phyloP scores from a whole-genome alignment of 306 rosid genomes.

The Cucumis hystrix region DNA sequence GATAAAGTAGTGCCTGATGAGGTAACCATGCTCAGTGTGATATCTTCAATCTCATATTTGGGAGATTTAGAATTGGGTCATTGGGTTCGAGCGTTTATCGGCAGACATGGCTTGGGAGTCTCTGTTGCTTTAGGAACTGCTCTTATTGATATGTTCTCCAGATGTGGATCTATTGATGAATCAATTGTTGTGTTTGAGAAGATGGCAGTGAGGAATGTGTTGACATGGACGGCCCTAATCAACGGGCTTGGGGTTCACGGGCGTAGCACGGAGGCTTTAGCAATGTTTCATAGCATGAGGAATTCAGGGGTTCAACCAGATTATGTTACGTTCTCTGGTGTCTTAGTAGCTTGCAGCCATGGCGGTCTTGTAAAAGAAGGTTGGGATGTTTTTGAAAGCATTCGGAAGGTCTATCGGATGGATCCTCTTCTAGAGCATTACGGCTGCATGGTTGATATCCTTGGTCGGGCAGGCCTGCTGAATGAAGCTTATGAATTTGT shows the following conservation, averaged over 20 bases:
- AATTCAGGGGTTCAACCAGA: conserved; percentile 38
- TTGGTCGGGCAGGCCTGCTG: conserved; percentile 44
- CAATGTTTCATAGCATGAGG: conserved; percentile 26
- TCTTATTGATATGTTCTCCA: conserved; percentile 46
- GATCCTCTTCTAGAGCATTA: conserved; percentile 44
- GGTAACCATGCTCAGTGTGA: conserved; percentile 31
- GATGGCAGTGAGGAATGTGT: conserved; percentile 32
- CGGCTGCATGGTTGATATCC: conserved; percentile 57
- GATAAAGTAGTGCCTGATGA: conserved; percentile 20
- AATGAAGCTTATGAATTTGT: conserved; percentile 45
- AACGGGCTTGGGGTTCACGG: conserved; percentile 49
- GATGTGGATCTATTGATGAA: conserved; percentile 43
- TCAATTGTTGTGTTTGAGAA: conserved; percentile 31
- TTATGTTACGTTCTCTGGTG: conserved; percentile 15
- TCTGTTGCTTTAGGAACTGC: conserved; percentile 44
- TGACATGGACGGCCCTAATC: conserved; percentile 40
- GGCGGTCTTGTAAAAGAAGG: conserved; percentile 50
- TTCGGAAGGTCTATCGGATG: conserved; percentile 17
- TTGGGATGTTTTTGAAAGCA: conserved; percentile 23
- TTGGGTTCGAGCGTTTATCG: conserved; percentile 32
- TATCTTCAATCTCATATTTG: conserved; percentile 39
- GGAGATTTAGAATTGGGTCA: conserved; percentile 43
- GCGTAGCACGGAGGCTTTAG: conserved; percentile 30
- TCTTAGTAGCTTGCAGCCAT: conserved; percentile 56
- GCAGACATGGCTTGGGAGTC: conserved; percentile 12